Percentiles rank a stretch among this genome's conserved stretches.
Evolutionary conservation across 73 alveolate species (phyloP).

Genomic region (Paramecium tetraurelia): DNA sequence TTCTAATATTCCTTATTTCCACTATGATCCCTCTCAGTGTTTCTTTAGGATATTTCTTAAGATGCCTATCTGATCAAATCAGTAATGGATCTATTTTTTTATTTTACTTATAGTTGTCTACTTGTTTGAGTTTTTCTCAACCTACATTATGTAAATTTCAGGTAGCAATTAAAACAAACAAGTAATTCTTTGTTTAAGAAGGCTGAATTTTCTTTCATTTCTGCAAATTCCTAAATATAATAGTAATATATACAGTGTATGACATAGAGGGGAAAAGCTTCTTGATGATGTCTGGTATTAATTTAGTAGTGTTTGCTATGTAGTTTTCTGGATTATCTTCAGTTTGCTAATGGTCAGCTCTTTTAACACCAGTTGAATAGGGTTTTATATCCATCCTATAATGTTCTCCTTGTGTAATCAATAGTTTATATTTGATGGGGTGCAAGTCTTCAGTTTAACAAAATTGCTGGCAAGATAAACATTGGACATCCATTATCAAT

Average conservation of each 20-base stretch:
- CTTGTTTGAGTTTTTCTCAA: background rate
- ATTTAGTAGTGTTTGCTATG: slow-evolving; percentile 23
- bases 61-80: background rate
- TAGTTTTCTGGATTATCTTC: slow-evolving; percentile 19
- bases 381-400: slow-evolving; percentile 29
- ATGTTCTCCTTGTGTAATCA: background rate
- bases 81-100: slow-evolving; percentile 7
- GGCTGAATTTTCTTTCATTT: background rate
- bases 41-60: background rate
- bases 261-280: background rate
- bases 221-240: background rate
- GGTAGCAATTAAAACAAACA: background rate
- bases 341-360: background rate
- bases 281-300: slow-evolving; percentile 22
- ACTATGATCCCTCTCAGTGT: background rate
- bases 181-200: background rate
- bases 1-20: background rate
- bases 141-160: background rate
- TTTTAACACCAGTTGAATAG: background rate
- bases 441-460: slow-evolving; percentile 5
- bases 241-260: background rate
- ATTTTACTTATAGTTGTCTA: background rate
- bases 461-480: background rate
- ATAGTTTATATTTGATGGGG: background rate
- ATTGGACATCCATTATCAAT: background rate